Conservation (phyloP, 2,329 filamentous ascomycete genomes). For the Alternaria burnsii region DNA sequence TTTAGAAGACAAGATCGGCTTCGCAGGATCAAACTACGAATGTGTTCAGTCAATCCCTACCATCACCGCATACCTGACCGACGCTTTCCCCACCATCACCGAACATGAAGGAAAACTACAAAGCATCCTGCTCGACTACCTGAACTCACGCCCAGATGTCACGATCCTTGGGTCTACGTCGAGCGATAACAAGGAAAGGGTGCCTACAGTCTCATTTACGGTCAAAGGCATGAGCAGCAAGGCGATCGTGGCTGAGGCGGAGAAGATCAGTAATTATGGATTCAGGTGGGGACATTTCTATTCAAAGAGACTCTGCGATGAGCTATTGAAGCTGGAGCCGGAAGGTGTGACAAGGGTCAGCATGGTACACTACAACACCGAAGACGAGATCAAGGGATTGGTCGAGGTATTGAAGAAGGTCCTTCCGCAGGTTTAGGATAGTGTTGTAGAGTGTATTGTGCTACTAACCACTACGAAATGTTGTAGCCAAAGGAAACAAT, state of each 20-base stretch:
- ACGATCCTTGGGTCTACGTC: conserved; percentile 67
- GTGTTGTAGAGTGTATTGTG: neutral
- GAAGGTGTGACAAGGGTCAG: conserved; percentile 75
- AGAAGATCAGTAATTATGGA: conserved; percentile 66
- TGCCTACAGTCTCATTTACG: conserved; percentile 73
- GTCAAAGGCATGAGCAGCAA: conserved; percentile 66
- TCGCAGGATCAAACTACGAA: conserved; percentile 77
- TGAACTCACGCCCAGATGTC: conserved; percentile 62
- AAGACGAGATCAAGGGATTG: conserved; percentile 65
- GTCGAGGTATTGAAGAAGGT: conserved; percentile 63
- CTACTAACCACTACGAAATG: neutral
- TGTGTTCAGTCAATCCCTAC: conserved; percentile 68
- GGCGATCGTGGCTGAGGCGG: conserved; percentile 68
- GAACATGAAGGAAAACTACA: conserved; percentile 70
- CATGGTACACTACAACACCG: conserved; percentile 77
- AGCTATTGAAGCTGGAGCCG: conserved; percentile 65
- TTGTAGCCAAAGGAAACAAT: neutral
- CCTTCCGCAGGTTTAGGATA: conserved; percentile 35
- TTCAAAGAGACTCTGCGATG: conserved; percentile 67
- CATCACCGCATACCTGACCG: conserved; percentile 68
- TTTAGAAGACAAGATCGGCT: conserved; percentile 72
- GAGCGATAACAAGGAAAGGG: conserved; percentile 59
- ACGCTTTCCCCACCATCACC: conserved; percentile 55
- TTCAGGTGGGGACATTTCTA: conserved; percentile 76
- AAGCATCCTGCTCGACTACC: conserved; percentile 65